These are phyloP conservation scores for Setaria italica DNA, from an alignment of 202 grass and related monocot species.

Conservation along the genomic window DNA sequence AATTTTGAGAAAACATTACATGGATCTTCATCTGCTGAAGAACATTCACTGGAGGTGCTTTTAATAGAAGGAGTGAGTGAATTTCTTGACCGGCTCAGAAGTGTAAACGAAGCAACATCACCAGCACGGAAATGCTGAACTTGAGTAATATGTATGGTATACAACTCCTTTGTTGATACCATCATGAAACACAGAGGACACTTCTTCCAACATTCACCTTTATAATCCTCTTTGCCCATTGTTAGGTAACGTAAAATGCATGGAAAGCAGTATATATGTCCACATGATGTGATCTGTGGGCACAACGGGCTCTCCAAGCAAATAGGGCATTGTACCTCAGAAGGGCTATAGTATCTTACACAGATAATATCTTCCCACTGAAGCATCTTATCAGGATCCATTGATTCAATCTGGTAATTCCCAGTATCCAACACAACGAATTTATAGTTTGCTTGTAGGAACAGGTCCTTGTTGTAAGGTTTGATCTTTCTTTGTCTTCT, in stretches of 20 bases:
- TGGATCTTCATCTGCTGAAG: constrained; percentile 38
- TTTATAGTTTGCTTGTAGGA: constrained; percentile 99
- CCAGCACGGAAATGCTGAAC: constrained; percentile 81
- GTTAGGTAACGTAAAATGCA: constrained; percentile 88
- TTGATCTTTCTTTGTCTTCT: constrained; percentile 86
- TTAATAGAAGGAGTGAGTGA: constrained; percentile 72
- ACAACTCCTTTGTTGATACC: constrained; percentile 90
- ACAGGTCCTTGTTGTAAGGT: constrained; percentile 96
- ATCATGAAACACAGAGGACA: constrained; percentile 96
- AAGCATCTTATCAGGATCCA: constrained; percentile 98
- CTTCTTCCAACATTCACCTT: constrained; percentile 80
- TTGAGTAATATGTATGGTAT: constrained; percentile 76
- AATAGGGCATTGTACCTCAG: constrained; percentile 82
- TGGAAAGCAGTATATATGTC: constrained; percentile 97
- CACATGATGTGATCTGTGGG: constrained; percentile 94
- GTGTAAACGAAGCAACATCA: constrained; percentile 68
- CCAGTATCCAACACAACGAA: constrained; percentile 90
- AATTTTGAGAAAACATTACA: constrained; percentile 86
- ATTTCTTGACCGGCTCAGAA: constrained; percentile 74
- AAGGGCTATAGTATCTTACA: constrained; percentile 70
- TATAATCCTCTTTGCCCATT: constrained; percentile 73
- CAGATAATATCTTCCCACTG: constrained; percentile 95
- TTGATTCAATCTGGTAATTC: constrained; percentile 63
- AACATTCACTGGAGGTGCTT: constrained; percentile 43
- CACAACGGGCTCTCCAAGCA: constrained; percentile 91